Conservation (phyloP, 371 early-diverging fungal species). For the Cokeromyces recurvatus region DNA sequence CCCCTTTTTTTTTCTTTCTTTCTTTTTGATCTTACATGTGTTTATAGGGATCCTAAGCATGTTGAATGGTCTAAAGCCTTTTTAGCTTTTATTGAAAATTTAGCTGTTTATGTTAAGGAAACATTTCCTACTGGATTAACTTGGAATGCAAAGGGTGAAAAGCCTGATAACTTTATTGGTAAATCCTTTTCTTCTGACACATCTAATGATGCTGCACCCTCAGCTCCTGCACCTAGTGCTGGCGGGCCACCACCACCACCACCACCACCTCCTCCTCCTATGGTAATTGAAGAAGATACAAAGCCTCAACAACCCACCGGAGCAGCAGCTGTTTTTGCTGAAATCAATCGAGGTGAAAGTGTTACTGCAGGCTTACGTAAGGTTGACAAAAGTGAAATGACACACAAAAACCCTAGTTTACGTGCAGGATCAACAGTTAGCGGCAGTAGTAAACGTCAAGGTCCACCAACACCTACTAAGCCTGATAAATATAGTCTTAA, state of each 20-base stretch:
- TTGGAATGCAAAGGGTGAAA: constrained; percentile 86
- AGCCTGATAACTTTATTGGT: constrained; percentile 47
- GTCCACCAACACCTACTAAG: constrained; percentile 61
- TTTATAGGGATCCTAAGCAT: constrained; percentile 70
- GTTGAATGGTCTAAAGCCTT: constrained; percentile 82
- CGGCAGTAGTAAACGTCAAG: constrained; percentile 46
- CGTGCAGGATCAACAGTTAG: constrained; percentile 60
- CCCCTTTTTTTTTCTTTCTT: background rate
- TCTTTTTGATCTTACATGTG: constrained; percentile 34
- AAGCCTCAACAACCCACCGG: constrained; percentile 25
- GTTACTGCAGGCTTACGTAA: constrained; percentile 86
- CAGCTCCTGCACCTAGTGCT: constrained; percentile 44
- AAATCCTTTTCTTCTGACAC: constrained; percentile 21
- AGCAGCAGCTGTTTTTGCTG: constrained; percentile 77
- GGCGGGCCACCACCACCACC: constrained; percentile 60
- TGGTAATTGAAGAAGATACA: constrained; percentile 33
- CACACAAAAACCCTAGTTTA: constrained; percentile 92
- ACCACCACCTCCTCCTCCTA: constrained; percentile 66
- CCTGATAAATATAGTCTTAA: constrained; percentile 62
- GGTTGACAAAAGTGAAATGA: constrained; percentile 94
- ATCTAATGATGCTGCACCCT: constrained; percentile 29
- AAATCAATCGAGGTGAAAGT: constrained; percentile 78
- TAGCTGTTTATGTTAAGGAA: constrained; percentile 84
- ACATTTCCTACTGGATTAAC: constrained; percentile 85
- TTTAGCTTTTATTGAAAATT: constrained; percentile 61